phyloP scores from a whole-genome alignment of 805 yeast species.

The Isabelozyma gotoi region DNA sequence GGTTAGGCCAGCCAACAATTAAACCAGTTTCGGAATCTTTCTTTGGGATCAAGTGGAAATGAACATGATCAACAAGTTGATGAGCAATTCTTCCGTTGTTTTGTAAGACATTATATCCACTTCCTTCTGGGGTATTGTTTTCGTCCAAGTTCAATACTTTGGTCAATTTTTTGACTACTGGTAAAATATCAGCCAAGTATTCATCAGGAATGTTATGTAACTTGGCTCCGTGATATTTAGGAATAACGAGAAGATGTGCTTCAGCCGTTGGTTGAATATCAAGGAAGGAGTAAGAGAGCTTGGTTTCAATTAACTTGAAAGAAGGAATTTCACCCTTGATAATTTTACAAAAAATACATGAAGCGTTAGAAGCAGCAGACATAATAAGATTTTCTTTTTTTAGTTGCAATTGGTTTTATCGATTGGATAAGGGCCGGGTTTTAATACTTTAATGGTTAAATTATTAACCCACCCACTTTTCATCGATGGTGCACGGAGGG shows the following conservation, averaged over 20 bases:
- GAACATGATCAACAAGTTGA: conserved; percentile 94
- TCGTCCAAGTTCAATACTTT: conserved; percentile 63
- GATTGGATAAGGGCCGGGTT: background rate
- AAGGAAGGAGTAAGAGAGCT: conserved; percentile 75
- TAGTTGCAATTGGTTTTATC: background rate
- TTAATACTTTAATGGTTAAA: background rate
- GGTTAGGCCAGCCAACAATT: conserved; percentile 93
- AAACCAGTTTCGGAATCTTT: conserved; percentile 70
- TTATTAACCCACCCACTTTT: background rate
- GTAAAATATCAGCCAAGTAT: conserved; percentile 78
- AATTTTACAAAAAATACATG: conserved; percentile 91
- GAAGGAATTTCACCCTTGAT: conserved; percentile 96
- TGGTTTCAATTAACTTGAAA: conserved; percentile 85
- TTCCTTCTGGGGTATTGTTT: conserved; percentile 61
- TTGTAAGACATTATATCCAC: conserved; percentile 85
- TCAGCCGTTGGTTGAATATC: conserved; percentile 91
- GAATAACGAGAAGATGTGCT: conserved; percentile 88
- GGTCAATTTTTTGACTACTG: conserved; percentile 84
- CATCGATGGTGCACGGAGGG: background rate
- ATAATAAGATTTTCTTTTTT: conserved; percentile 3
- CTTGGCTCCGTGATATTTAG: conserved; percentile 91
- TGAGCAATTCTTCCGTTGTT: conserved; percentile 96
- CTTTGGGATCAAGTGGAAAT: conserved; percentile 95
- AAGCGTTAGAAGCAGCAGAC: conserved; percentile 43
- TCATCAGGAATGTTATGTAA: conserved; percentile 93